A percentile compares a stretch with the other conserved stretches of the same genome.
These are phyloP conservation scores for Aspergillus spinulosporus DNA, from an alignment of 2,329 filamentous ascomycete species.

Conservation along the genomic window DNA sequence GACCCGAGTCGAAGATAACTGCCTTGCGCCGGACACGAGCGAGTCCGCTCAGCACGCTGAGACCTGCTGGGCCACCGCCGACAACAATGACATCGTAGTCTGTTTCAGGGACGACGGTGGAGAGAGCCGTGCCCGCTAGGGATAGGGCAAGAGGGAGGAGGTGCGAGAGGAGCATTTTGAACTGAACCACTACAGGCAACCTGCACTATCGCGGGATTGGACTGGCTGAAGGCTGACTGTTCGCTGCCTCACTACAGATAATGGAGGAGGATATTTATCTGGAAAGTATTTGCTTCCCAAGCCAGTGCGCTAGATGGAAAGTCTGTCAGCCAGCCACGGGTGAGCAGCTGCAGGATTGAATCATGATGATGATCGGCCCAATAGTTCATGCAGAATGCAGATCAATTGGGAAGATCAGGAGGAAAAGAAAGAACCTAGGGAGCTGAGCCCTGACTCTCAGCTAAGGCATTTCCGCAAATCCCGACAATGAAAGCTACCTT, in stretches of 20 bases:
- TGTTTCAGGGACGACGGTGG: constrained; percentile 29
- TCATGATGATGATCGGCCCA: constrained; percentile 5
- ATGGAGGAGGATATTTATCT: not conserved
- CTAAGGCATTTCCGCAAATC: too few relatives aligned
- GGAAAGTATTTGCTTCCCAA: not conserved
- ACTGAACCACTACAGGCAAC: not conserved
- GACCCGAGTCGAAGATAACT: constrained; percentile 59
- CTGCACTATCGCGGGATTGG: not conserved
- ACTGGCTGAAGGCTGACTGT: not conserved
- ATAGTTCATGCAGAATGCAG: constrained; percentile 17
- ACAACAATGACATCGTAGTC: constrained; percentile 59
- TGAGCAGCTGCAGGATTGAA: constrained; percentile 8
- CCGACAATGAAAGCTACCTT: too few relatives aligned
- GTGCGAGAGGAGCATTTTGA: constrained; percentile 22
- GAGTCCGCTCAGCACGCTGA: constrained; percentile 58
- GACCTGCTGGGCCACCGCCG: constrained; percentile 59
- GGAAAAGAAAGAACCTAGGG: not conserved
- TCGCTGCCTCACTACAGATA: not conserved
- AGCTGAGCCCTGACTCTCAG: too few relatives aligned
- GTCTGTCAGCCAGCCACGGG: not conserved
- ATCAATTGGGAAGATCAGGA: not conserved
- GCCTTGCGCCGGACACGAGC: constrained; percentile 58
- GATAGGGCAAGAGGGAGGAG: constrained; percentile 28
- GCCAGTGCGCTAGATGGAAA: not conserved
- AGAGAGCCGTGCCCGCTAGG: constrained; percentile 23